Evolutionary conservation across 768 basidiomycete species (phyloP), one percentile per base, ranked within the genome.

Genomic region (Naganishia randhawae): DNA sequence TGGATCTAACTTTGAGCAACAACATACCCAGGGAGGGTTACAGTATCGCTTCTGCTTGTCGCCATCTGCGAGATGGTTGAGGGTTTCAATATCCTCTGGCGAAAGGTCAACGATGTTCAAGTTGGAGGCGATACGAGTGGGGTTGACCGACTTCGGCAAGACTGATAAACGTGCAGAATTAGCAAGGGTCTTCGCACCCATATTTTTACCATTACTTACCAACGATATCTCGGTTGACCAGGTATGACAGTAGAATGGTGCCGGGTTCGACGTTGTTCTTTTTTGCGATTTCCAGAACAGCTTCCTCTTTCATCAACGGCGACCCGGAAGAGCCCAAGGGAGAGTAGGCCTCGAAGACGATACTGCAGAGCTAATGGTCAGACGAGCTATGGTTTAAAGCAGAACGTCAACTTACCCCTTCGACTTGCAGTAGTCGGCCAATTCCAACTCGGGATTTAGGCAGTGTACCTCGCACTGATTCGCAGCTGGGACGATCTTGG

Each of bases 381-480:
- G 27, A 5, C 11, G 16, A 5, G 16, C 31, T 32, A n/a, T 55
- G 1, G 17, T 13, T 4, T 7, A 3, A 33, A 33, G n/a, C 32
- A 29, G 22, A 32, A n/a, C 19, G 25, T 29, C 16, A 14, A 55
- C 68, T 64, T 52, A 69, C 68, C 68, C 85, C 55, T 85, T 82
- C 11, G 78, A 74, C 66, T 85, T 83, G 72, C 85, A 86, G 70
- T 85, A 84, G 51, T 82, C 77, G 53, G 86, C 75, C 48, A 90
- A 80, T 16, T 85, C 83, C 32, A 84, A 81, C 72, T 89, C 86
- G 7, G 85, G 84, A 68, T 88, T 83, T 78, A 86, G 88, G 4
- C 89, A 89, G 77, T 91, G 90, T 3, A 86, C 78, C 74, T 87
- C 85, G 27, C 86, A 75, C 76, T 90, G 89, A 73, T 89, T 86